Conservation (phyloP, 441 rosid genomes). For the Viola pubescens region DNA sequence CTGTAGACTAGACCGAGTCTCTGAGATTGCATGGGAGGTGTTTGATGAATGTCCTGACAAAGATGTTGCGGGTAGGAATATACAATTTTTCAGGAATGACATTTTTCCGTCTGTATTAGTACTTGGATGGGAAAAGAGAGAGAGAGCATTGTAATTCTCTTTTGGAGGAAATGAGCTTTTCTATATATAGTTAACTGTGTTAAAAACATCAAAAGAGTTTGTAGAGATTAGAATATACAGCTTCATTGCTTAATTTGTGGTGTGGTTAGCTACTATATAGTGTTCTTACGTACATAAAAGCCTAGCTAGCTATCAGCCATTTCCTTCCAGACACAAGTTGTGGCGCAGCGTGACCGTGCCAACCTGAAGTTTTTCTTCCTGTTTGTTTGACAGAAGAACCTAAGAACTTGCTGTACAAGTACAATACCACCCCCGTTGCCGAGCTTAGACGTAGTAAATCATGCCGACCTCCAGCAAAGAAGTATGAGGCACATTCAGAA, state of each 20-base stretch:
- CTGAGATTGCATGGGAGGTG: too few relatives aligned
- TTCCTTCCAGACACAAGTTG: neutral
- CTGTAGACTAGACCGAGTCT: too few relatives aligned
- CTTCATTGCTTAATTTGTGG: neutral
- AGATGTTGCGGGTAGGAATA: too few relatives aligned
- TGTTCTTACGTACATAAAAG: neutral
- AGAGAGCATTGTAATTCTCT: too few relatives aligned
- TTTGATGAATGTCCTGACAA: too few relatives aligned
- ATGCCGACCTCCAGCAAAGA: constrained; percentile 64
- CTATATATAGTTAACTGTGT: too few relatives aligned
- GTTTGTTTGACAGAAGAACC: neutral
- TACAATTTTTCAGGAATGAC: too few relatives aligned
- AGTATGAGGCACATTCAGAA: constrained; percentile 51
- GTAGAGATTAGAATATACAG: neutral
- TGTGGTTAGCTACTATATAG: neutral
- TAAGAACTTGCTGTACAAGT: neutral
- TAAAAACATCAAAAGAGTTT: neutral
- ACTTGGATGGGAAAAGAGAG: too few relatives aligned
- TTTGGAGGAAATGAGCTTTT: too few relatives aligned
- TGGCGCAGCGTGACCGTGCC: neutral
- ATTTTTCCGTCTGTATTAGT: too few relatives aligned
- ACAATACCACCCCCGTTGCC: neutral
- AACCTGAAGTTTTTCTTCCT: neutral
- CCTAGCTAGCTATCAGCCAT: neutral
- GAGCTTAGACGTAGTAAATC: constrained; percentile 43